A percentile compares a stretch with the other conserved stretches of the same genome.
Conservation (phyloP, 2,329 filamentous ascomycete genomes). For the Microcera coccophila region DNA sequence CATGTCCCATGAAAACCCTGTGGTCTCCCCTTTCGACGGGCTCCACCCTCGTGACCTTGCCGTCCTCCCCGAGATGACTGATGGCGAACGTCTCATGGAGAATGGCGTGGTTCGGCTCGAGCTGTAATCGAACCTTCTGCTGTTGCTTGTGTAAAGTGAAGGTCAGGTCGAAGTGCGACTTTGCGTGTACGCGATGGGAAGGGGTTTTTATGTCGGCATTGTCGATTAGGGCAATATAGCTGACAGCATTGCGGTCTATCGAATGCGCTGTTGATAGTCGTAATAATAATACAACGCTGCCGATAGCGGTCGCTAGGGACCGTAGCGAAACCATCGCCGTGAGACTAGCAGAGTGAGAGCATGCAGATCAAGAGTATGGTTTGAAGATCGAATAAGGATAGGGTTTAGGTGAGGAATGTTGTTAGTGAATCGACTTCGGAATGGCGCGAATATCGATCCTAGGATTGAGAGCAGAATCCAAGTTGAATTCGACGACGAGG, state of each 20-base stretch:
- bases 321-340: slow-evolving; percentile 34
- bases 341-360: no score
- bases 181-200: slow-evolving; percentile 72
- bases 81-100: slow-evolving; percentile 72
- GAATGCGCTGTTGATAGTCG: slow-evolving; percentile 58
- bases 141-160: slow-evolving; percentile 68
- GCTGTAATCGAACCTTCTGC: slow-evolving; percentile 69
- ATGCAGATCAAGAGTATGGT: no score
- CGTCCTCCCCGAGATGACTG: slow-evolving; percentile 68
- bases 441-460: no score
- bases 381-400: no score
- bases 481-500: no score
- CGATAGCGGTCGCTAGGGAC: slow-evolving; percentile 29
- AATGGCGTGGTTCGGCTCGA: slow-evolving; percentile 90
- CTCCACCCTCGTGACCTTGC: slow-evolving; percentile 63
- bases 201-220: slow-evolving; percentile 74
- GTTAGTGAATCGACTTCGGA: no score
- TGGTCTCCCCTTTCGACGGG: slow-evolving; percentile 68
- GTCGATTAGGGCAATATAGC: slow-evolving; percentile 67
- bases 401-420: no score
- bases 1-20: slow-evolving; percentile 77
- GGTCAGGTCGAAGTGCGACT: slow-evolving; percentile 78
- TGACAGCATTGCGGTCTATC: slow-evolving; percentile 69
- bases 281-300: slow-evolving; percentile 29
- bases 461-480: no score